A percentile compares a stretch with the other conserved stretches of the same genome.
Evolutionary conservation across 176 grass and related monocot genomes (phyloP).

Genomic region (Raddia guianensis): DNA sequence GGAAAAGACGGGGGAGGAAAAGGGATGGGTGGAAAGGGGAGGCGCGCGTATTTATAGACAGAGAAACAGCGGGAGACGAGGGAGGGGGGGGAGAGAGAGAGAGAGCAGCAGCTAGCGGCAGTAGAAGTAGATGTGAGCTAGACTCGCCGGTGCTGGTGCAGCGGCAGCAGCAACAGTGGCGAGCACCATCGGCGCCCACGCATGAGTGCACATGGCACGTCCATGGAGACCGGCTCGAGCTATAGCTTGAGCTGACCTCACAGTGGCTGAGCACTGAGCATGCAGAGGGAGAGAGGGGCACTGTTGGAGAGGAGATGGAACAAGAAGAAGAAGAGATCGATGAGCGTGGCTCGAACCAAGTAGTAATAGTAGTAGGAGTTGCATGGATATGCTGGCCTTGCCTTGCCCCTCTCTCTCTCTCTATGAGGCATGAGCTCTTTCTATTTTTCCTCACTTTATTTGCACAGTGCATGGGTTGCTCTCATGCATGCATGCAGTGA

Average conservation of each 20-base stretch:
- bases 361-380: too few relatives aligned
- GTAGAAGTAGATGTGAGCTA: neutral
- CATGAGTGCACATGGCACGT: neutral
- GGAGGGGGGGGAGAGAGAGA: neutral
- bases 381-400: too few relatives aligned
- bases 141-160: neutral
- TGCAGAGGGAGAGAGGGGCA: neutral
- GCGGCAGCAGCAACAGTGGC: neutral
- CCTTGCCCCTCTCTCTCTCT: too few relatives aligned
- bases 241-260: conserved; percentile 50
- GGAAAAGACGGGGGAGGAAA: conserved; percentile 53
- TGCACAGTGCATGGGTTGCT: neutral
- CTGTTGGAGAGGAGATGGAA: conserved; percentile 51
- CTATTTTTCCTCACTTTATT: neutral
- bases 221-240: neutral
- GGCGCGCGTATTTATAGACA: conserved; percentile 56
- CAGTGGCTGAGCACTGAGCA: conserved; percentile 13
- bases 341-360: neutral
- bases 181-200: neutral
- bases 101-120: neutral
- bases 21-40: conserved; percentile 32
- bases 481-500: neutral
- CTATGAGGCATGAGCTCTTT: too few relatives aligned
- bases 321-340: conserved; percentile 23
- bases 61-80: neutral